Conservation (phyloP, 2,329 filamentous ascomycete species). For the Aureobasidium subglaciale region DNA sequence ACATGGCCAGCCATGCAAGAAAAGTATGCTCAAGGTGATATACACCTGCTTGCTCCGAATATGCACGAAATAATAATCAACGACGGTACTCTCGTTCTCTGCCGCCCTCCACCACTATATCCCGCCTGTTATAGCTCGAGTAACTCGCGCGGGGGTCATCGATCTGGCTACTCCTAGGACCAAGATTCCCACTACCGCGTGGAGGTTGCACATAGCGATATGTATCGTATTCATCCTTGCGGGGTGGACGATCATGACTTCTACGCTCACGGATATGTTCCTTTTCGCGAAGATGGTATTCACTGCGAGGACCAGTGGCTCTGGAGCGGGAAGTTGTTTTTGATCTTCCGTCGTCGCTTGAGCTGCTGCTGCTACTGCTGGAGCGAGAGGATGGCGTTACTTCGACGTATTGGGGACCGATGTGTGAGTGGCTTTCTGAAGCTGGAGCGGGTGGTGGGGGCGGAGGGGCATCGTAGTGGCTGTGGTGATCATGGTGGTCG, state of each 20-base stretch:
- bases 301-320: constrained; percentile 20
- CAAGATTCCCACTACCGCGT: constrained; percentile 20
- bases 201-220: constrained; percentile 41
- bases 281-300: constrained; percentile 38
- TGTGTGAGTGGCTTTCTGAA: constrained; percentile 20
- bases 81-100: constrained; percentile 15
- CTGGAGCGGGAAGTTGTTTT: constrained; percentile 20
- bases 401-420: constrained; percentile 37
- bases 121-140: constrained; percentile 19
- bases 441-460: constrained; percentile 25
- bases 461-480: constrained; percentile 32
- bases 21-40: neutral
- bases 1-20: constrained; percentile 4
- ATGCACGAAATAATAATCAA: neutral
- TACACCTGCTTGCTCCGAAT: neutral
- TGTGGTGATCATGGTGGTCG: constrained; percentile 23
- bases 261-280: constrained; percentile 35
- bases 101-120: constrained; percentile 17
- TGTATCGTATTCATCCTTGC: constrained; percentile 36
- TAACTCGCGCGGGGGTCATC: constrained; percentile 21
- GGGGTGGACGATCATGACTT: constrained; percentile 19
- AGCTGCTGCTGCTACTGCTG: constrained; percentile 19
- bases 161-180: constrained; percentile 18
- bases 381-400: constrained; percentile 30
- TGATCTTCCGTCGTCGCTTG: constrained; percentile 26